A percentile compares a stretch with the other conserved stretches of the same genome.
These are phyloP conservation scores for Puccinia coronata DNA, from an alignment of 1,284 basidiomycete genomes.

Conservation along the genomic window DNA sequence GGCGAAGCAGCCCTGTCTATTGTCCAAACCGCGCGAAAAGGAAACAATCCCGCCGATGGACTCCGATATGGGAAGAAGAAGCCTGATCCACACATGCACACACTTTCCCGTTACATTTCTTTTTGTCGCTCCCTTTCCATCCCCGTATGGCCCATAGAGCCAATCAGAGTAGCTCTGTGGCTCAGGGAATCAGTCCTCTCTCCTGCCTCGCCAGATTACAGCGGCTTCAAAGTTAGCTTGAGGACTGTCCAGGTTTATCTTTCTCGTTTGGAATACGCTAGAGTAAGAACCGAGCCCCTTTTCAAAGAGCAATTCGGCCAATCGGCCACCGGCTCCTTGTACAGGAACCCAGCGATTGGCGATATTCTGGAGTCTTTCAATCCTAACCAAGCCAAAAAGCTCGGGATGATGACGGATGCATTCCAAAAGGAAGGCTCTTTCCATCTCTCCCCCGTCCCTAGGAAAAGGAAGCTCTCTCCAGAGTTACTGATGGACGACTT, in stretches of 20 bases:
- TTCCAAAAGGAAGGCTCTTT: conserved; percentile 15
- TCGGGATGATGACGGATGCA: conserved; percentile 1
- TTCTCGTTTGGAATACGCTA: conserved; percentile 43
- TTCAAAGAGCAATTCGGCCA: conserved; percentile 27
- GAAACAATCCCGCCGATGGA: not conserved
- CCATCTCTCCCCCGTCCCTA: not conserved
- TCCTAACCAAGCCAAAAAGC: conserved; percentile 31
- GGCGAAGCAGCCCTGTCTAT: conserved; percentile 10
- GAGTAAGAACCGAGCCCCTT: conserved; percentile 31
- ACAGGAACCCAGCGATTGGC: conserved; percentile 27
- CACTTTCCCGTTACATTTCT: conserved; percentile 28
- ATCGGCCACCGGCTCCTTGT: conserved; percentile 33
- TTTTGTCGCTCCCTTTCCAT: conserved; percentile 38
- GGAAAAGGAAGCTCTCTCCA: not conserved
- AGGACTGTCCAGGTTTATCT: conserved; percentile 47
- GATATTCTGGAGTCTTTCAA: conserved; percentile 42
- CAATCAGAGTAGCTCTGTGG: conserved; percentile 37
- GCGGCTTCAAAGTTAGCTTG: conserved; percentile 41
- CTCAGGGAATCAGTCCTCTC: conserved; percentile 46
- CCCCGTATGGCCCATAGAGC: conserved; percentile 43
- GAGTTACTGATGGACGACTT: conserved; percentile 1
- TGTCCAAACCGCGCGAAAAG: conserved; percentile 19
- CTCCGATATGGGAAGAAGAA: conserved; percentile 26
- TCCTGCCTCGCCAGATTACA: conserved; percentile 23
- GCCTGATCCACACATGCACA: conserved; percentile 47